Base-by-base conservation (phyloP, 2,329 filamentous ascomycete genomes). In the Ascochyta lentis region DNA sequence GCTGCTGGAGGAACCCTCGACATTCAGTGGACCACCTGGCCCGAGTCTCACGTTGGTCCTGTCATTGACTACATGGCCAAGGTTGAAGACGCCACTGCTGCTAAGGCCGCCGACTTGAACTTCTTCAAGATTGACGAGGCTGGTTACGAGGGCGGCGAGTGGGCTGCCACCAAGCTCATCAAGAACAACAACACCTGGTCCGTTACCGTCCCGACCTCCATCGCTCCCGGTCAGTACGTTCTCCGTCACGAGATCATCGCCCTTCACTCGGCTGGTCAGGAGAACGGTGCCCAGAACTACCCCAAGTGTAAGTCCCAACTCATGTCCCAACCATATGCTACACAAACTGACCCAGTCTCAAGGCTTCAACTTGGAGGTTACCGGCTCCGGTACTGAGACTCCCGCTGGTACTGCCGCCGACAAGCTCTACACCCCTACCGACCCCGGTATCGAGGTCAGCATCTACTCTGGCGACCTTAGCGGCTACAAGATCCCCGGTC, bases 1-100 rank as follows among this genome's bases (percentile, higher is more conserved):
- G 77, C 79, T 10, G 88, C 86, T 15, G 88, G 88, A 55, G 77
- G 78, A 63, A 78, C 78, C 15, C 69, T 89, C 62, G 77, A 83
- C 55, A 74, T 90, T 44, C 80, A 84, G 65, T 90, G 87, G 88
- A 84, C 80, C 54, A 77, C 78, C 15, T 90, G 88, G 88, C 87
- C 87, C n/a, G 78, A 82, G 9, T 82, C 80, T 50, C 84, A 90
- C 77, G 80, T 86, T 61, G 85, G 85, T 2, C 86, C 86, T 8
- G 82, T 89, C 64, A 80, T 89, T 59, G 83, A 83, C 71, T 89
- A 89, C 77, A 76, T 89, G 15, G 87, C 87, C 51, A 80, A 80
- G 64, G 61, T 63, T 12, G 84, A 81, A 22, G 80, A 86, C 70
- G 88, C 84, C 72, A 77, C 81, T 34, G 70, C 72, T 0, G 83